Evolutionary conservation across 768 basidiomycete genomes (phyloP).

Genomic region (Mycena epipterygia): DNA sequence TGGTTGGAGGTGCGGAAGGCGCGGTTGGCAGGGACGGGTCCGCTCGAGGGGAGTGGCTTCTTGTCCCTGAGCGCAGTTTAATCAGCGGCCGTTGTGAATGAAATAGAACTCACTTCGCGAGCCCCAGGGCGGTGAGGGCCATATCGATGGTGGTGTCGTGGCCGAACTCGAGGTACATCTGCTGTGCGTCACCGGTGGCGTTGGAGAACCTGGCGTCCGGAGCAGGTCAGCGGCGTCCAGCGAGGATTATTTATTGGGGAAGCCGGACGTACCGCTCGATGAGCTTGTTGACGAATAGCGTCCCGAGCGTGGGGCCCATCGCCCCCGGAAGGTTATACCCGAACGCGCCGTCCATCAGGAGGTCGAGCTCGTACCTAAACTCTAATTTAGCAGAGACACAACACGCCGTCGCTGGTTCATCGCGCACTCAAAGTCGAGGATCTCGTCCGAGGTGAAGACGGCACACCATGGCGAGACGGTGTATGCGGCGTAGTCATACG

Average conservation of each 20-base stretch:
- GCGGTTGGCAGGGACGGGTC: constrained; percentile 43
- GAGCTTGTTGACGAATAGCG: too few relatives aligned
- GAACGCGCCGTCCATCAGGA: constrained; percentile 31
- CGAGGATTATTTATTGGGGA: background rate
- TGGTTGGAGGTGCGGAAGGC: constrained; percentile 55
- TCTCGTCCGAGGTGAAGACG: constrained; percentile 49
- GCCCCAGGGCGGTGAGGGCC: constrained; percentile 49
- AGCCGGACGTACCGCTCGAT: too few relatives aligned
- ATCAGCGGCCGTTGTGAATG: too few relatives aligned
- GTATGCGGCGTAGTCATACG: constrained; percentile 17
- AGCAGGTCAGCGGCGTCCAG: background rate
- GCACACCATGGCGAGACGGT: background rate
- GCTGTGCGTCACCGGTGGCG: background rate
- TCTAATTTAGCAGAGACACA: too few relatives aligned
- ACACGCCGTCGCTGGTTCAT: too few relatives aligned
- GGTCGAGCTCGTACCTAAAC: constrained; percentile 46
- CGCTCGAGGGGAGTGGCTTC: constrained; percentile 43
- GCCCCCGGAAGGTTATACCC: constrained; percentile 3
- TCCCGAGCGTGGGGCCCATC: too few relatives aligned
- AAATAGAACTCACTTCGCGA: background rate
- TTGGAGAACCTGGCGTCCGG: constrained; percentile 46
- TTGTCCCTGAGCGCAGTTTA: constrained; percentile 44
- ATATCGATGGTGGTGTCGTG: constrained; percentile 1
- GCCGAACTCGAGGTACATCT: constrained; percentile 23
- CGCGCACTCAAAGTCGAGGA: constrained; percentile 1